These are phyloP conservation scores for Diplosphaera chodatii DNA, from an alignment of 139 green algal species.

Conservation along the genomic window DNA sequence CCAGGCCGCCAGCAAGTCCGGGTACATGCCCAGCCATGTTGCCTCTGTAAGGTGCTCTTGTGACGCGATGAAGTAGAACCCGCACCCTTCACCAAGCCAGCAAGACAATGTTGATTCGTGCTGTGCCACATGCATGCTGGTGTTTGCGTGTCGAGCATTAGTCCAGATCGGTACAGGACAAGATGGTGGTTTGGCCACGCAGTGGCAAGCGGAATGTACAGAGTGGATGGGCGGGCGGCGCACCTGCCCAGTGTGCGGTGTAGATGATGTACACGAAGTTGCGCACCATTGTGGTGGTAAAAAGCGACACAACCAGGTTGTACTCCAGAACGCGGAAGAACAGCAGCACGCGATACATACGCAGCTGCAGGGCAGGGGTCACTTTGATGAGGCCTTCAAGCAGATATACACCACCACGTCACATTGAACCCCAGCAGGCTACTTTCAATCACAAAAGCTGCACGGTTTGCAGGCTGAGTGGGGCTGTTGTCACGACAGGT, in stretches of 20 bases:
- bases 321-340: conserved; percentile 40
- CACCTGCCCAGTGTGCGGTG: background rate
- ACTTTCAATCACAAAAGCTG: too few relatives aligned
- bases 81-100: conserved; percentile 34
- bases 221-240: too few relatives aligned
- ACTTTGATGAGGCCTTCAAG: too few relatives aligned
- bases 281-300: conserved; percentile 36
- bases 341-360: conserved; percentile 33
- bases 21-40: conserved; percentile 26
- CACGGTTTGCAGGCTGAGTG: too few relatives aligned
- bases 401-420: too few relatives aligned
- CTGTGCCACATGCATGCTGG: background rate
- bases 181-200: too few relatives aligned
- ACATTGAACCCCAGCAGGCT: too few relatives aligned
- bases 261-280: conserved; percentile 29
- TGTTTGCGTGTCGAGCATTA: too few relatives aligned
- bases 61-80: conserved; percentile 31
- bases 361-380: conserved; percentile 15
- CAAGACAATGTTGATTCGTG: conserved; percentile 25
- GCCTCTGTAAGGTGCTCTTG: conserved; percentile 16
- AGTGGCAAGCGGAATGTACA: too few relatives aligned
- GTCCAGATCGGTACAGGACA: too few relatives aligned
- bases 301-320: conserved; percentile 31
- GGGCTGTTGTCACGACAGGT: too few relatives aligned
- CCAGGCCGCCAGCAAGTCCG: background rate